Percentiles rank a stretch among this genome's conserved stretches.
These are phyloP conservation scores for Globisporangium nunn DNA, from an alignment of 352 stramenopile genomes.

Conservation along the genomic window DNA sequence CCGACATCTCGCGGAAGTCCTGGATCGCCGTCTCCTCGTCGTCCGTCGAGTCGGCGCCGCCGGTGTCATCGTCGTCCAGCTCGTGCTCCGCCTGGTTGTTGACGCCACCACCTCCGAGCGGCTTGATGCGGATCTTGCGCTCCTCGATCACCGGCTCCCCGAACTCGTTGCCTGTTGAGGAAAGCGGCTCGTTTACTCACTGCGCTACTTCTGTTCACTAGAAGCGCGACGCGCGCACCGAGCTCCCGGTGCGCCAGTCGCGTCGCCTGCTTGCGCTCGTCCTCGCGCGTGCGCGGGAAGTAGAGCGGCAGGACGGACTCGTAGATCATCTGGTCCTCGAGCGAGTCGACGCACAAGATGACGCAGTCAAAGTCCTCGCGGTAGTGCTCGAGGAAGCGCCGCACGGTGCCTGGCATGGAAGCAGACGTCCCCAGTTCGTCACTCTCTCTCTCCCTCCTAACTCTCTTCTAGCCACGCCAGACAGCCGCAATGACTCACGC, in stretches of 20 bases:
- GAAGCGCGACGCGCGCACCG: conserved; percentile 12
- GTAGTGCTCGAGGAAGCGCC: conserved; percentile 78
- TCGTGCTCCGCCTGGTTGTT: conserved; percentile 10
- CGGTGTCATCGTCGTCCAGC: conserved; percentile 1
- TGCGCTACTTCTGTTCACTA: no score
- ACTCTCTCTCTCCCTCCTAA: no score
- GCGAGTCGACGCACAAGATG: conserved; percentile 58
- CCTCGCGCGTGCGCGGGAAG: conserved; percentile 43
- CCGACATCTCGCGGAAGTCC: conserved; percentile 50
- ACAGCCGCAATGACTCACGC: conserved; percentile 11
- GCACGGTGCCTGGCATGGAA: conserved; percentile 31
- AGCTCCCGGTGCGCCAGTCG: conserved; percentile 28
- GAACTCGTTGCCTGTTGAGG: conserved; percentile 40
- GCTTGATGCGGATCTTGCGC: conserved; percentile 69
- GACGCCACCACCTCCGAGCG: conserved; percentile 9
- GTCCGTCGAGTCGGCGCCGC: conserved; percentile 9
- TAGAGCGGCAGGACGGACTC: conserved; percentile 62
- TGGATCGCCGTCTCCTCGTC: conserved; percentile 36
- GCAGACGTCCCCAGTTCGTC: no score
- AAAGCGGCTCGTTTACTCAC: background rate
- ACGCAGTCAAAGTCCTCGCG: conserved; percentile 44
- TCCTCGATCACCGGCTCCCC: conserved; percentile 78
- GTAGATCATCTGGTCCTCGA: conserved; percentile 58
- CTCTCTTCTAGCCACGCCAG: background rate
- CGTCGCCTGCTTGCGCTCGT: conserved; percentile 22